Evolutionary conservation across 345 rosid genomes (phyloP), one percentile per base, ranked within the genome.

Genomic region (Aquilaria sinensis): DNA sequence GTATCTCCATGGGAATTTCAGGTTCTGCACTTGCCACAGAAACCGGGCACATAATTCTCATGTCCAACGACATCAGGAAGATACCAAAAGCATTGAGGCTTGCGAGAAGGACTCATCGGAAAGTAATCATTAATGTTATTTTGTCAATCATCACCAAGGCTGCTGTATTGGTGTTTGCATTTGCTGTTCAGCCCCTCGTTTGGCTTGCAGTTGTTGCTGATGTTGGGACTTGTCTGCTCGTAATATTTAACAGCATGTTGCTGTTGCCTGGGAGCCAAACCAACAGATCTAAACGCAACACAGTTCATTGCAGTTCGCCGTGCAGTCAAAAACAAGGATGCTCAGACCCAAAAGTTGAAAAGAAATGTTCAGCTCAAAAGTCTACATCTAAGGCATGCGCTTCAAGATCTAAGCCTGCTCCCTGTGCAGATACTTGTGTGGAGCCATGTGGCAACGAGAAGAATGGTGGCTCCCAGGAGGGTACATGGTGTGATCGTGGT

Each of bases 201-300:
- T 94, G 97, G 97, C 91, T 88, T 0, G 99, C 97, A 4, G 96
- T 88, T 64, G 89, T 90, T 49, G 79, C 90, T 0, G 99, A 94
- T 75, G 88, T 83, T 0, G 99, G 99, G 0, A 87, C 97, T 23
- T 94, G 97, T 74, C 4, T 94, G 60, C 62, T 94, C 1, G 99
- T 94, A 62, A 88, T 94, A 12, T 61, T 83, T 1, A 94, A 87
- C 66, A 94, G 99, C 67, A 91, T 85, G 99, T 72, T 79, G 33
- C 77, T 91, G 47, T 67, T 94, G 37, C 74, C 70, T 53, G 81
- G 67, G 61, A 59, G 33, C 0, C 34, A 65, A 5, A 47, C 56
- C 33, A 37, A 63, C 52, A 78, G 66, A 63, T 65, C 66, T 52
- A 51, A 57, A 43, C 57, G 64, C 58, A 58, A 30, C 57, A 51